A percentile compares a stretch with the other conserved stretches of the same genome.
phyloP scores from a whole-genome alignment of 345 rosid genomes.

The Eucalyptus erythrocorys region DNA sequence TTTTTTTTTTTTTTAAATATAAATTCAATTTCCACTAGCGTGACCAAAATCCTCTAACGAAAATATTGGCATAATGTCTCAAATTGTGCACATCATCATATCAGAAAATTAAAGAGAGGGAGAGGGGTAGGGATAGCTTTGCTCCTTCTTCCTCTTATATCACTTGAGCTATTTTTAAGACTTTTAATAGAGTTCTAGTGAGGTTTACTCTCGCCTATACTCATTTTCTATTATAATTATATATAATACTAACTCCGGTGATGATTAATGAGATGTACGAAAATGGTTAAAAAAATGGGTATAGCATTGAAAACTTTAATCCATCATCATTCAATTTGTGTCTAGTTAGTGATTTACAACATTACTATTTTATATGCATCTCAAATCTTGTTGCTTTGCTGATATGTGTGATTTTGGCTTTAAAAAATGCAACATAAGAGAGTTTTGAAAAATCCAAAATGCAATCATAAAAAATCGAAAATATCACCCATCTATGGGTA shows the following conservation, averaged over 20 bases:
- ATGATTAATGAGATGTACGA: accelerated
- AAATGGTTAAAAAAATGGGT: accelerated
- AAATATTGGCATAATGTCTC: background rate
- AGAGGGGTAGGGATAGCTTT: background rate
- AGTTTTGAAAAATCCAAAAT: background rate
- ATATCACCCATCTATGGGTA: too few relatives aligned
- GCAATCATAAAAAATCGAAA: background rate
- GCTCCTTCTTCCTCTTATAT: background rate
- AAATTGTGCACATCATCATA: background rate
- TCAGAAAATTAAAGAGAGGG: background rate
- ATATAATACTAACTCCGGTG: background rate
- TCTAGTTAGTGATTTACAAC: background rate
- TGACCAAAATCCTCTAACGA: background rate
- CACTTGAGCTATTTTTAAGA: background rate
- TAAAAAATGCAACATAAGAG: too few relatives aligned
- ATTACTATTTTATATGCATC: background rate
- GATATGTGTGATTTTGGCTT: background rate
- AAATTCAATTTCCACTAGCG: background rate
- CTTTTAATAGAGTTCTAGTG: background rate
- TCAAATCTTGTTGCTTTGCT: background rate
- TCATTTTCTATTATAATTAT: background rate
- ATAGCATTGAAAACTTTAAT: background rate
- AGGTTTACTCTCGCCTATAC: accelerated
- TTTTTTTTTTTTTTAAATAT: background rate
- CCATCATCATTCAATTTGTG: background rate